Evolutionary conservation across 257 asterid genomes (phyloP).

Genomic region (Paulownia fortunei): DNA sequence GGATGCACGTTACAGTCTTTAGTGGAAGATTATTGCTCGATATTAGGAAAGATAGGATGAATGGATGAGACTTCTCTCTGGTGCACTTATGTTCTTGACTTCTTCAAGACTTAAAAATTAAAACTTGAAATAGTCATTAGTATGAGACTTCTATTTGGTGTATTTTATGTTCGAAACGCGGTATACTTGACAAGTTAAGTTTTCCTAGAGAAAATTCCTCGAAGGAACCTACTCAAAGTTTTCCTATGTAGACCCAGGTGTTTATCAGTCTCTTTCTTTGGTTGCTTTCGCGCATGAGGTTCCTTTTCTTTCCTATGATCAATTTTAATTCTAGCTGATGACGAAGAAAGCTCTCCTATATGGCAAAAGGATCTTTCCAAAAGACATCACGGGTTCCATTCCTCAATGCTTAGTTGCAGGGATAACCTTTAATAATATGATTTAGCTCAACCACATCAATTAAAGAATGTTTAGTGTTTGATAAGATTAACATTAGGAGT

Average conservation of each 20-base stretch:
- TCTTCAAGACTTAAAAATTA: no score
- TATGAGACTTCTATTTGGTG: not conserved
- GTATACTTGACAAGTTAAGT: not conserved
- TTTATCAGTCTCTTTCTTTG: not conserved
- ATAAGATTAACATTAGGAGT: not conserved
- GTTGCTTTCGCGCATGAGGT: not conserved
- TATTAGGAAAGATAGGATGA: no score
- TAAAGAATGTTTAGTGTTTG: constrained; percentile 5
- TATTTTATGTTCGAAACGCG: not conserved
- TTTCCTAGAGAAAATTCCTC: no score
- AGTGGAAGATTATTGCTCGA: no score
- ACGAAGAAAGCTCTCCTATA: not conserved
- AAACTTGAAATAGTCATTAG: not conserved
- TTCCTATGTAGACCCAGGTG: no score
- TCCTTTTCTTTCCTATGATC: no score
- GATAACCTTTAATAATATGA: not conserved
- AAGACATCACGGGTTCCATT: constrained; percentile 1
- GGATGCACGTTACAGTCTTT: no score
- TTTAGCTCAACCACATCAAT: not conserved
- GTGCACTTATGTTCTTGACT: not conserved
- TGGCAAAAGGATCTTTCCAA: constrained; percentile 8
- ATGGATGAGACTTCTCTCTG: not conserved
- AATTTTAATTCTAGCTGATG: not conserved
- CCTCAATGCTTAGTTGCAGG: not conserved
- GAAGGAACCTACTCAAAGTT: no score